Evolutionary conservation across 306 rosid genomes (phyloP).

Genomic region (Lathyrus tuberosus): DNA sequence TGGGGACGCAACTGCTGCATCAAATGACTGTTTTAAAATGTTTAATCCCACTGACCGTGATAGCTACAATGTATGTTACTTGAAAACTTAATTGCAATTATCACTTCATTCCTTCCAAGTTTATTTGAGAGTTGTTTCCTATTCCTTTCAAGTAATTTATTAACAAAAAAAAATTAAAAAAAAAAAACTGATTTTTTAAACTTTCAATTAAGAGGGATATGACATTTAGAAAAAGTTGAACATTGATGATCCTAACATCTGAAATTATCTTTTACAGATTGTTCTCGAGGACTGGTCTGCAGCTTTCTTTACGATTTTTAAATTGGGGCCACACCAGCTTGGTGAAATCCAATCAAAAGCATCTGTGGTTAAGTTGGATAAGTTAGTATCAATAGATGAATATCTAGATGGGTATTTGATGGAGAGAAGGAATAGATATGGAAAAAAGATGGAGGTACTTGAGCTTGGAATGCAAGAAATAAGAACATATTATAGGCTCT

Average conservation of each 20-base stretch:
- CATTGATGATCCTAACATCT: slow-evolving; percentile 27
- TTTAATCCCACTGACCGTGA: slow-evolving; percentile 78
- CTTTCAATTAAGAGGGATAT: slow-evolving; percentile 15
- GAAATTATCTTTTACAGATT: slow-evolving; percentile 58
- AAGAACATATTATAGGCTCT: slow-evolving; percentile 95
- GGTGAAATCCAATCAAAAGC: slow-evolving; percentile 48
- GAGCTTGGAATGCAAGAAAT: slow-evolving; percentile 98
- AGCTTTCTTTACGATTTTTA: slow-evolving; percentile 83
- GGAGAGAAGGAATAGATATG: slow-evolving; percentile 92
- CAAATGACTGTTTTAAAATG: slow-evolving; percentile 93
- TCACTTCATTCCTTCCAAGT: slow-evolving; percentile 22
- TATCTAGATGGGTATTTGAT: slow-evolving; percentile 92
- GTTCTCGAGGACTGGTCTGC: slow-evolving; percentile 92
- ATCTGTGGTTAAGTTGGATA: slow-evolving; percentile 55
- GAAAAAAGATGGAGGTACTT: slow-evolving; percentile 92
- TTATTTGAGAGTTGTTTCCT: slow-evolving; percentile 1
- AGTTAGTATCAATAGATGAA: slow-evolving; percentile 86
- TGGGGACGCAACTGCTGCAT: slow-evolving; percentile 78
- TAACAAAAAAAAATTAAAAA: neutral
- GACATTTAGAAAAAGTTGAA: slow-evolving; percentile 24
- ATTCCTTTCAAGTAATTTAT: neutral
- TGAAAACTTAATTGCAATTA: slow-evolving; percentile 7
- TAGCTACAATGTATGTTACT: slow-evolving; percentile 70
- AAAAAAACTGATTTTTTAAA: neutral
- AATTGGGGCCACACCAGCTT: slow-evolving; percentile 64